Conservation (phyloP, 495 filamentous ascomycete species). For the Acidiella bohemica region DNA sequence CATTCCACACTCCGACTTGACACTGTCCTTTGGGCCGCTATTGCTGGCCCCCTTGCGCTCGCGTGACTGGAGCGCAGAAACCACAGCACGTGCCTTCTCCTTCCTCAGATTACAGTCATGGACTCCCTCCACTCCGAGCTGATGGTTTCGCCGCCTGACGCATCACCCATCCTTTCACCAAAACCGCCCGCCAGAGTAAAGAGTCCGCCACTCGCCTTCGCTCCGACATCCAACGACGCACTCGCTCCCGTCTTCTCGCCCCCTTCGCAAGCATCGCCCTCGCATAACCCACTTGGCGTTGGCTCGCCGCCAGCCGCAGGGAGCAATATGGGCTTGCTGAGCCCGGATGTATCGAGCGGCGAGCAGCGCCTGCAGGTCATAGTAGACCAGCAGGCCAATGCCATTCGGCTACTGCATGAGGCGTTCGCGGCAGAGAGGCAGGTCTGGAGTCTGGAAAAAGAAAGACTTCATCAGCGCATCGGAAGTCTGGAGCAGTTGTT, state of each 20-base stretch:
- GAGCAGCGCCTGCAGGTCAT: constrained; percentile 10
- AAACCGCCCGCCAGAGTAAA: not conserved
- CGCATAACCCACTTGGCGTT: not conserved
- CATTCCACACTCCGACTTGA: no score
- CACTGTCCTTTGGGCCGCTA: no score
- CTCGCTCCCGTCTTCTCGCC: constrained; percentile 7
- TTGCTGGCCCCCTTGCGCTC: no score
- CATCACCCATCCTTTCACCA: no score
- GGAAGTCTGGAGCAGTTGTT: constrained; percentile 15
- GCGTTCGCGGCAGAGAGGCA: constrained; percentile 18
- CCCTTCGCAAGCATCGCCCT: not conserved
- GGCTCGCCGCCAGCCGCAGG: constrained; percentile 1
- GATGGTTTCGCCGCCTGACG: constrained; percentile 6
- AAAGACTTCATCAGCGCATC: constrained; percentile 15
- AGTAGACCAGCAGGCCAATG: constrained; percentile 16
- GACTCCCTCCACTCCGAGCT: not conserved
- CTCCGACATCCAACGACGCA: constrained; percentile 15
- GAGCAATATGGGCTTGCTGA: constrained; percentile 3
- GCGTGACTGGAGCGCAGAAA: no score
- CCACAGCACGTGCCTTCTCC: no score
- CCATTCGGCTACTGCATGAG: constrained; percentile 14
- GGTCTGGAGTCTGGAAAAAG: constrained; percentile 15
- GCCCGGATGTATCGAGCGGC: no score
- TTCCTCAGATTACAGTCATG: no score
- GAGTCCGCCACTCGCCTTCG: constrained; percentile 16